Conservation (phyloP, 2,329 filamentous ascomycete genomes). For the Macrophomina tecta region DNA sequence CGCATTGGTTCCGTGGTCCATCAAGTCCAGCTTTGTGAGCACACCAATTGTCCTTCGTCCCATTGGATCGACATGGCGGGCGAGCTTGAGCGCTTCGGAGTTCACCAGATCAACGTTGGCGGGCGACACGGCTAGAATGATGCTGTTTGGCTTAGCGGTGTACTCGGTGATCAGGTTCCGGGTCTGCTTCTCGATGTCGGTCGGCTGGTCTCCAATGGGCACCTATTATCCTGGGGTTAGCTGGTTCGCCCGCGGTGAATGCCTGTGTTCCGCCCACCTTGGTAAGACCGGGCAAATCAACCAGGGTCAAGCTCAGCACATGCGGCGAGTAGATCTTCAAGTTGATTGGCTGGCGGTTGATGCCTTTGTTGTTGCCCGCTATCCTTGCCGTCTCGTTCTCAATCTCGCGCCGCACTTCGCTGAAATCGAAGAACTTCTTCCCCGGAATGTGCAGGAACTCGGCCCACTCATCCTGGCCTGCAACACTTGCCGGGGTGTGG, state of each 20-base stretch:
- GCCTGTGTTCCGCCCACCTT: slow-evolving; percentile 64
- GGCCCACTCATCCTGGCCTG: slow-evolving; percentile 76
- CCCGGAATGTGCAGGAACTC: slow-evolving; percentile 96
- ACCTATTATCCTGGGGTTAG: slow-evolving; percentile 62
- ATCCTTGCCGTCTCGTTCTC: slow-evolving; percentile 96
- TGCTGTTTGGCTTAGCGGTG: slow-evolving; percentile 98
- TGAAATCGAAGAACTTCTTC: slow-evolving; percentile 87
- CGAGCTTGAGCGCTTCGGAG: slow-evolving; percentile 95
- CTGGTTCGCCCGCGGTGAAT: slow-evolving; percentile 25
- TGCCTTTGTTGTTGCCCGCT: slow-evolving; percentile 96
- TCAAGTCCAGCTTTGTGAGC: slow-evolving; percentile 93
- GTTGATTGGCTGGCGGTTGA: slow-evolving; percentile 97
- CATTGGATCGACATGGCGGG: slow-evolving; percentile 93
- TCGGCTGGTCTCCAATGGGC: slow-evolving; percentile 95
- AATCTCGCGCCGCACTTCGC: slow-evolving; percentile 92
- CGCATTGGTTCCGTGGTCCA: slow-evolving; percentile 98
- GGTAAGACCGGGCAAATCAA: slow-evolving; percentile 93
- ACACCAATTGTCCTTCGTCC: slow-evolving; percentile 95
- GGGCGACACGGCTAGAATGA: slow-evolving; percentile 93
- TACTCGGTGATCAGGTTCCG: slow-evolving; percentile 96
- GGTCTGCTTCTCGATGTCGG: slow-evolving; percentile 98
- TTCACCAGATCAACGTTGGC: slow-evolving; percentile 99
- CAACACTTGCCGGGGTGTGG: slow-evolving; percentile 78
- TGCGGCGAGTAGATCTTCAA: slow-evolving; percentile 98
- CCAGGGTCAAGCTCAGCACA: slow-evolving; percentile 93